Conservation (phyloP, 179 eudicot genomes). For the Heliamphora pulchella region DNA sequence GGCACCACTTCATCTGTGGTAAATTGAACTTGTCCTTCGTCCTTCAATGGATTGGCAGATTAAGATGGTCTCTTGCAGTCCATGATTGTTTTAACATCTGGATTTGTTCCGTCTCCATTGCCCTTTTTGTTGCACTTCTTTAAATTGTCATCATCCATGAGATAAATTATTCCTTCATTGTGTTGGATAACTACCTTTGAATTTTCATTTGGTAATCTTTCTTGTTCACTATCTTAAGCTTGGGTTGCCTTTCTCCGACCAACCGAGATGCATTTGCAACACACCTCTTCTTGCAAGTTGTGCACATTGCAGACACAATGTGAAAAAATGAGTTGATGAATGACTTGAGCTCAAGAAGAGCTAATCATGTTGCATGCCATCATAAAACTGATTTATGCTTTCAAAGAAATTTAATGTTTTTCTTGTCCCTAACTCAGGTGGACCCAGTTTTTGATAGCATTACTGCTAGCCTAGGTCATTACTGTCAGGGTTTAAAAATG, state of each 20-base stretch:
- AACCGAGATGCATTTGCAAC: neutral
- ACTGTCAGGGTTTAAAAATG: neutral
- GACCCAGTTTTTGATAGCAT: neutral
- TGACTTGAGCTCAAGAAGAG: neutral
- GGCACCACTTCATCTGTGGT: constrained; percentile 88
- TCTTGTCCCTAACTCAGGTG: neutral
- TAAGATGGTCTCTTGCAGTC: neutral
- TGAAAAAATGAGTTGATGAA: neutral
- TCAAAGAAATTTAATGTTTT: neutral
- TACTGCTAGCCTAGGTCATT: neutral
- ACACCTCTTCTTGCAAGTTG: neutral
- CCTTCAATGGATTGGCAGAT: neutral
- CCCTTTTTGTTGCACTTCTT: neutral
- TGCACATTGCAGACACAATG: too few species aligned
- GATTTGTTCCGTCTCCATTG: neutral
- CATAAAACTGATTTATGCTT: too few species aligned
- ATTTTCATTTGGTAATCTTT: too few species aligned
- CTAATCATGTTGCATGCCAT: neutral
- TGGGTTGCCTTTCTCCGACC: neutral
- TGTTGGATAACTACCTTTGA: too few species aligned
- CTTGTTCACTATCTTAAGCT: too few species aligned
- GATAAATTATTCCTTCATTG: neutral
- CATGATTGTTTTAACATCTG: neutral
- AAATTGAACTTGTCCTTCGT: constrained; percentile 16
- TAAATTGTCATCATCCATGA: neutral